phyloP scores from a whole-genome alignment of 371 early-diverging fungal species.

The Mortierella polycephala region DNA sequence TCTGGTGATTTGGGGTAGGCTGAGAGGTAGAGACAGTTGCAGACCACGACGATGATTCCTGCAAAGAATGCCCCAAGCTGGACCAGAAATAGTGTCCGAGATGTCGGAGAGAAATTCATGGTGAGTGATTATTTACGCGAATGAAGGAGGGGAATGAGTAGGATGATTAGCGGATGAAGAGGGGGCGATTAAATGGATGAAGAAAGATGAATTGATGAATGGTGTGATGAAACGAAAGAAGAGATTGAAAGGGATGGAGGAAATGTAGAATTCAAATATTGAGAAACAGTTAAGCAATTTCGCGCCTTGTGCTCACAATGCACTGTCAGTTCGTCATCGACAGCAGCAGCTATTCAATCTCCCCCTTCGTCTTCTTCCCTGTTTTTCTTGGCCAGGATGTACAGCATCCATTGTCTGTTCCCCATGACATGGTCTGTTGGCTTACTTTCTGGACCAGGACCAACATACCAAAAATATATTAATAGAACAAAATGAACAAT shows the following conservation, averaged over 20 bases:
- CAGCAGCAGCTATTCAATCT: no score
- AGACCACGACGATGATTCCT: constrained; percentile 42
- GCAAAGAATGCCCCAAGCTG: constrained; percentile 43
- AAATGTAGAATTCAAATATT: no score
- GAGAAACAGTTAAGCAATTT: no score
- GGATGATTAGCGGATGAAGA: not conserved
- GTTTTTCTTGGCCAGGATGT: no score
- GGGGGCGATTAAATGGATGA: not conserved
- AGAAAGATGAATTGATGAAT: not conserved
- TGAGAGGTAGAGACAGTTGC: constrained; percentile 42
- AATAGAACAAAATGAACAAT: no score
- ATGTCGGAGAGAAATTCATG: constrained; percentile 51
- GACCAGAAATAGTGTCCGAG: constrained; percentile 45
- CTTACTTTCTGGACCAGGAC: no score
- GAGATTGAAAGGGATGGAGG: constrained; percentile 1
- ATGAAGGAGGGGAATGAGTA: not conserved
- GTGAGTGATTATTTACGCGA: not conserved
- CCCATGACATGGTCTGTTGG: no score
- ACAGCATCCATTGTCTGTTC: no score
- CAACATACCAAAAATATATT: no score
- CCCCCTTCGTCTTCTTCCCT: no score
- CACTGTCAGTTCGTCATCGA: no score
- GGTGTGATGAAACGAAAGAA: not conserved
- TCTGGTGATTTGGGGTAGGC: constrained; percentile 51
- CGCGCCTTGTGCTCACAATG: no score